Percentiles rank a stretch among this genome's conserved stretches.
phyloP scores from a whole-genome alignment of 164 flowering plant species.

The Dillenia suffruticosa region DNA sequence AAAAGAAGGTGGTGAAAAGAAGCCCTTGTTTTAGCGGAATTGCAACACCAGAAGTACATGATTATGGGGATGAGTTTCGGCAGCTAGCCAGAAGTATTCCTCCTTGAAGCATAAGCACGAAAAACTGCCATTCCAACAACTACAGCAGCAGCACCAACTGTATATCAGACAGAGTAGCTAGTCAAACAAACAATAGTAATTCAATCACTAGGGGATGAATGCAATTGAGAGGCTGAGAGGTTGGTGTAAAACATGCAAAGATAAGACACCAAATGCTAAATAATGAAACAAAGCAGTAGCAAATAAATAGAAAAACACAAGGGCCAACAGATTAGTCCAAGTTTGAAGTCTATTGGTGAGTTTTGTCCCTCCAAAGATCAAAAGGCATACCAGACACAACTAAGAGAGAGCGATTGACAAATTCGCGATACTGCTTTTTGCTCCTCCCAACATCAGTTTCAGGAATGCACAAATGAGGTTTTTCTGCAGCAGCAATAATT shows the following conservation, averaged over 20 bases:
- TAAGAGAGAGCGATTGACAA: constrained; percentile 38
- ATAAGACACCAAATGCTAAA: no score
- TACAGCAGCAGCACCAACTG: constrained; percentile 46
- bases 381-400: constrained; percentile 35
- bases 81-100: constrained; percentile 25
- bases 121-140: constrained; percentile 46
- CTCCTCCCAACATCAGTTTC: constrained; percentile 46
- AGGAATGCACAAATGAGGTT: constrained; percentile 50
- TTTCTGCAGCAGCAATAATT: constrained; percentile 42
- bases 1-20: background rate
- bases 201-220: no score
- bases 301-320: background rate
- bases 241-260: no score
- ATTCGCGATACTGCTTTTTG: constrained; percentile 30
- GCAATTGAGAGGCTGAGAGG: no score
- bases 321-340: no score
- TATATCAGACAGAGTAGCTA: background rate
- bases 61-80: background rate
- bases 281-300: background rate
- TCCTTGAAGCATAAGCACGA: constrained; percentile 44
- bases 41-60: background rate
- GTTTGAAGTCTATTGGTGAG: no score
- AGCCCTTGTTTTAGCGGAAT: constrained; percentile 2
- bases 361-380: background rate
- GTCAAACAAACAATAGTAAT: background rate